Evolutionary conservation across 345 rosid genomes (phyloP), one percentile per base, ranked within the genome.

Genomic region (Eucalyptus cloeziana): DNA sequence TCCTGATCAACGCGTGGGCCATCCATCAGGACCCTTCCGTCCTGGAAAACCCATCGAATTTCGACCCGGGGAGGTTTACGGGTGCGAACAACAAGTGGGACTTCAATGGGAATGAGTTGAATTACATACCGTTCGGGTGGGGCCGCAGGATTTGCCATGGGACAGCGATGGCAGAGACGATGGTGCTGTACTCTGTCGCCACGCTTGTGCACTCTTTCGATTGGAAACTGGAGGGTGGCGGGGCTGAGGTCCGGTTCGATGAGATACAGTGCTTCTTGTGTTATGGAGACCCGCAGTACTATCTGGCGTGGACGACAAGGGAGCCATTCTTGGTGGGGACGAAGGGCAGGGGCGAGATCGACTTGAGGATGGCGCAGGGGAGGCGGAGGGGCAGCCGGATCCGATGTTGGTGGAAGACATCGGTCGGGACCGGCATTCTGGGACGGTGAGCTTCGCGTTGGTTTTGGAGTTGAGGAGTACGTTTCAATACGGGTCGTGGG

Each of bases 91-190:
- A 64, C 40, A 88, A 86, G 52, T 94, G 90, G 92, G 98, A 94
- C 86, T 93, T 89, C 37, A 93, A 90, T 22, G 98, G 96, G 83
- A 91, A 45, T 7, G 92, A 96, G 45, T 90, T 93, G 51, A 92
- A 50, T 16, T 95, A 89, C 91, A 88, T 95, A 51, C 97, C 97
- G 14, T 96, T 95, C 24, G 97, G 96, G 89, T 95, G 96, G 6
- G 97, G 98, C 5, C 56, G 96, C 69, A 95, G 97, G 91, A 95
- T 92, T 2, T 96, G 96, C 30, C 96, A 92, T 0, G 98, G 97
- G 6, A 86, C 92, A 11, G 95, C 95, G 10, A 92, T 95, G 91
- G 97, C 95, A 1, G 96, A 95, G 92, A 92, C 94, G 92, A 93
- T 95, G 96, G 92, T 94, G 87, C 13, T 95, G 89, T 92, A 92